These are phyloP conservation scores for Aegilops longissima DNA, from an alignment of 176 grass and related monocot species.

Conservation along the genomic window DNA sequence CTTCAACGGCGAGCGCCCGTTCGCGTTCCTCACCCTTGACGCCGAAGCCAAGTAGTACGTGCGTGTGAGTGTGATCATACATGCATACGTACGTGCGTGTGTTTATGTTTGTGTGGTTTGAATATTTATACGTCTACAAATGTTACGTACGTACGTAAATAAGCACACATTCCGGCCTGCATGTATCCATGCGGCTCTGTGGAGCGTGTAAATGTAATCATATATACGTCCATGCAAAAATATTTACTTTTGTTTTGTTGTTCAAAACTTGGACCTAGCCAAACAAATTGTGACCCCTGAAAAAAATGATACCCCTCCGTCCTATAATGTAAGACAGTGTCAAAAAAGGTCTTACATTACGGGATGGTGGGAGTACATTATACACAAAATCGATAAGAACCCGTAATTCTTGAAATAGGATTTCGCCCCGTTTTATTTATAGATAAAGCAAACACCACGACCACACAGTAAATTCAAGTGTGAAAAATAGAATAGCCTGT, in stretches of 20 bases:
- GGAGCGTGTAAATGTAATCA: background rate
- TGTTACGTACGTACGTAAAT: background rate
- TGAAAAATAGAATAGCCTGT: no score
- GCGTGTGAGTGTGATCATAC: background rate
- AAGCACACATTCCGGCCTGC: background rate
- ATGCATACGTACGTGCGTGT: background rate
- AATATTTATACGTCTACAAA: no score
- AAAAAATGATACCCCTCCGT: no score
- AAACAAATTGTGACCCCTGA: no score
- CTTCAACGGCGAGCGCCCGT: constrained; percentile 14
- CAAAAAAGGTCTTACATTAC: no score
- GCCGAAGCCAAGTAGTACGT: background rate
- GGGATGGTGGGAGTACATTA: no score
- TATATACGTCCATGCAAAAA: background rate
- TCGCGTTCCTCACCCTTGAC: constrained; percentile 26
- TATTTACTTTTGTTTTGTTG: background rate
- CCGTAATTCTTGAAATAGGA: no score
- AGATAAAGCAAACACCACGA: no score
- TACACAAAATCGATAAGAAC: no score
- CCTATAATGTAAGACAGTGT: no score
- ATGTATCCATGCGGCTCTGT: background rate
- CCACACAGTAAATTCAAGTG: no score
- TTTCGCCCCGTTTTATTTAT: no score
- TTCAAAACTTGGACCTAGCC: background rate
- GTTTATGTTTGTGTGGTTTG: background rate